Conservation (phyloP, 2,329 filamentous ascomycete genomes). For the Amauroascus niger region DNA sequence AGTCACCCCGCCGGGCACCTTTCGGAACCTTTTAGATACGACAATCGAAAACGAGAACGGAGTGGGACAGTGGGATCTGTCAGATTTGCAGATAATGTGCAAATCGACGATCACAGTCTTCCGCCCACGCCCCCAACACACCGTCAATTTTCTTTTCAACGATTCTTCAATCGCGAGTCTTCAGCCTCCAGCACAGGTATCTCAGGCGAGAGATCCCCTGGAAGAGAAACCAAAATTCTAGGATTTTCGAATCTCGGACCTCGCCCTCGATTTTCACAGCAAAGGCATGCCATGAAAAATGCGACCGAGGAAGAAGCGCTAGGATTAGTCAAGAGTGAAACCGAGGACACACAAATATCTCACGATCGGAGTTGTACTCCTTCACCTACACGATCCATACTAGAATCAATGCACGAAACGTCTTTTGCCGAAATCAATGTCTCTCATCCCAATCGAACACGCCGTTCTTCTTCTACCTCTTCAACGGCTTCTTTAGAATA, state of each 20-base stretch:
- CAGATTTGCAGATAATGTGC: conserved; percentile 6
- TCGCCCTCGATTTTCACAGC: conserved; percentile 18
- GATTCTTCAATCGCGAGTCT: conserved; percentile 56
- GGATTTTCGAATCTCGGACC: conserved; percentile 8
- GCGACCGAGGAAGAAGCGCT: conserved; percentile 73
- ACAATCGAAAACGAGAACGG: conserved; percentile 16
- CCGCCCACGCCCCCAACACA: conserved; percentile 34
- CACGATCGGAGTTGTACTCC: conserved; percentile 17
- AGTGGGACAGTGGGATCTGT: conserved; percentile 34
- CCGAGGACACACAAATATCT: background rate
- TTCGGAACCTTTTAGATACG: conserved; percentile 5
- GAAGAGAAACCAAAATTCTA: conserved; percentile 8
- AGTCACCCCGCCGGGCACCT: background rate
- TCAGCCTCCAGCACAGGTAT: conserved; percentile 10
- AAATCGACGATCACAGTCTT: conserved; percentile 17
- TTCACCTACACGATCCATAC: conserved; percentile 10
- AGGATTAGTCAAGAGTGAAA: conserved; percentile 70
- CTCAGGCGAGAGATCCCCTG: background rate
- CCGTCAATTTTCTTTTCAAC: conserved; percentile 87
- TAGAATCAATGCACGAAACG: conserved; percentile 2
- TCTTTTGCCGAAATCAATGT: background rate
- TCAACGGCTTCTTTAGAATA: background rate
- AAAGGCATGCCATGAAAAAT: conserved; percentile 34
- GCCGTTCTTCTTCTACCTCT: background rate
- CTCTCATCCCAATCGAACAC: background rate